A percentile compares a stretch with the other conserved stretches of the same genome.
Evolutionary conservation across 306 rosid species (phyloP).

Genomic region (Notholithocarpus densiflorus): DNA sequence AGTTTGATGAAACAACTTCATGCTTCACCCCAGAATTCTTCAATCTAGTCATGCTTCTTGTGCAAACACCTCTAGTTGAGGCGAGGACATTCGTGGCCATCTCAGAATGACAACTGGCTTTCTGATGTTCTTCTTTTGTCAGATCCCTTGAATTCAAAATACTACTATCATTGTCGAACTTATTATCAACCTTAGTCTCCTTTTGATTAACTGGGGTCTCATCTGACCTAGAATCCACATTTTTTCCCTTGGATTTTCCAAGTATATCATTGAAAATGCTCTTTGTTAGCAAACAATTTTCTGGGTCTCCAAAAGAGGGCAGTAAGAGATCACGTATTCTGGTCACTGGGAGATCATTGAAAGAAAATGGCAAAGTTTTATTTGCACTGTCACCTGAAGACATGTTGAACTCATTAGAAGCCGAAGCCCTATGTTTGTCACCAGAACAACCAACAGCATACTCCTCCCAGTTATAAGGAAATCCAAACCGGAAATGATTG

Average conservation of each 20-base stretch:
- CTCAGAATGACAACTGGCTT: neutral
- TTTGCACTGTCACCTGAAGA: constrained; percentile 4
- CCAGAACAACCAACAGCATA: constrained; percentile 20
- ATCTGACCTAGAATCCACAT: neutral
- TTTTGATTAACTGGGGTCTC: neutral
- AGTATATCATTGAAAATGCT: constrained; percentile 11
- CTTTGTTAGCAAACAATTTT: constrained; percentile 12
- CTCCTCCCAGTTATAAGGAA: constrained; percentile 74
- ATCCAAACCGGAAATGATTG: constrained; percentile 52
- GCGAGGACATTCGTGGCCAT: neutral
- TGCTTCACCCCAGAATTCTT: neutral
- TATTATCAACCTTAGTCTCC: neutral
- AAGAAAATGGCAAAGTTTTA: constrained; percentile 13
- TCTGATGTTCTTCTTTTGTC: neutral
- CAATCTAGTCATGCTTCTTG: constrained; percentile 35
- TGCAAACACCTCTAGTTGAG: constrained; percentile 9
- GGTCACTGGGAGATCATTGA: constrained; percentile 22
- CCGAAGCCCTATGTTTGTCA: constrained; percentile 15
- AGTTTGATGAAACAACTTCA: neutral
- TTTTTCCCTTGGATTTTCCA: constrained; percentile 7
- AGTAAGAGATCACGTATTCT: constrained; percentile 23
- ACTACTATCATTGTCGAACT: neutral
- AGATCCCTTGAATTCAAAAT: neutral
- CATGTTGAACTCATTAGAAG: constrained; percentile 23
- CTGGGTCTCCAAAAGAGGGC: constrained; percentile 30